phyloP scores from a whole-genome alignment of 73 alveolate genomes.

The Paramecium caudatum region DNA sequence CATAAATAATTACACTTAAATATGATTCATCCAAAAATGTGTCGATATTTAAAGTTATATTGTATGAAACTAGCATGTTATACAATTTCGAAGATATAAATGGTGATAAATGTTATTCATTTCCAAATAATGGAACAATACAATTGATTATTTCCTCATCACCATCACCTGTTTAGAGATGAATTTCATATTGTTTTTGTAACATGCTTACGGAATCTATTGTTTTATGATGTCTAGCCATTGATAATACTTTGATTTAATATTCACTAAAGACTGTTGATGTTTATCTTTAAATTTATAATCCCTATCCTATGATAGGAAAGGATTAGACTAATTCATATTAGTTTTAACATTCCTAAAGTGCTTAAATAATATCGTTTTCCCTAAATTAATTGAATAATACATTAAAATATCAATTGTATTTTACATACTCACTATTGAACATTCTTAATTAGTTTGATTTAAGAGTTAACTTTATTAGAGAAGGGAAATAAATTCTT shows the following conservation, averaged over 20 bases:
- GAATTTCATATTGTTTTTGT: too few species aligned
- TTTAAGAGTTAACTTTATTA: too few species aligned
- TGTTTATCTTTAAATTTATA: background rate
- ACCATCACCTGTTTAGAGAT: constrained; percentile 47
- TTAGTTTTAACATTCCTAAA: background rate
- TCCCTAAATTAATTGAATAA: too few species aligned
- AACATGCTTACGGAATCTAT: background rate
- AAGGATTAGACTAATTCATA: background rate
- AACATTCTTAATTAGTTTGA: too few species aligned
- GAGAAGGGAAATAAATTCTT: too few species aligned
- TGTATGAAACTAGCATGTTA: constrained; percentile 40
- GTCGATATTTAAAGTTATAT: constrained; percentile 38
- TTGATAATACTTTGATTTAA: background rate
- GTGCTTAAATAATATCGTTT: background rate
- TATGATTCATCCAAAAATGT: constrained; percentile 51
- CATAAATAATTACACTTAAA: background rate
- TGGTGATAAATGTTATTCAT: background rate
- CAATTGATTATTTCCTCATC: constrained; percentile 48
- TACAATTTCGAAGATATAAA: constrained; percentile 11
- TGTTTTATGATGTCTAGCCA: background rate
- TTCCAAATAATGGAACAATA: constrained; percentile 32
- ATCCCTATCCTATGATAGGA: background rate
- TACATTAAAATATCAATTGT: too few species aligned
- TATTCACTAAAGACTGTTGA: background rate
- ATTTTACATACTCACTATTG: too few species aligned